phyloP scores from a whole-genome alignment of 1,284 basidiomycete genomes.

The Melanopsichium pennsylvanicum region DNA sequence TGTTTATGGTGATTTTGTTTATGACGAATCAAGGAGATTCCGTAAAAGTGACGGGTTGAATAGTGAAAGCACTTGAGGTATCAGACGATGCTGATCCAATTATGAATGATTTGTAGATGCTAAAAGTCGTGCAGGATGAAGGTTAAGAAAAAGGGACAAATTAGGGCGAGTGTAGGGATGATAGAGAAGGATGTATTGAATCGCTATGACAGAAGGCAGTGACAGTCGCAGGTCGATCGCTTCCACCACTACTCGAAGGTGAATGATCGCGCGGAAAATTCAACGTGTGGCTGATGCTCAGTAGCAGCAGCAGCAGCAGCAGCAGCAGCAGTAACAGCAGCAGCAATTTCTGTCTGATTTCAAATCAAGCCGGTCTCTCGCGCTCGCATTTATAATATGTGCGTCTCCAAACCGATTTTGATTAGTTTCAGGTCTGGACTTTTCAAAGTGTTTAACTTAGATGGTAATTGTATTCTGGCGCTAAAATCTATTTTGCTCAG shows the following conservation, averaged over 20 bases:
- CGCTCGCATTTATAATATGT: not conserved
- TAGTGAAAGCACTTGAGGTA: not conserved
- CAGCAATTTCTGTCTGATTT: conserved; percentile 19
- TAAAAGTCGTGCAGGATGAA: not conserved
- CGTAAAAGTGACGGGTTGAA: not conserved
- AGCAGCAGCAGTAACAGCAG: not conserved
- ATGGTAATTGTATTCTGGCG: not conserved
- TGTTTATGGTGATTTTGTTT: not conserved
- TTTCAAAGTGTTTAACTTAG: not conserved
- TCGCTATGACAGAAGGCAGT: too few species aligned
- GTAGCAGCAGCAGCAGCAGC: conserved; percentile 5
- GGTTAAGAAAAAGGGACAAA: not conserved
- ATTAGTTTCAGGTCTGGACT: too few species aligned
- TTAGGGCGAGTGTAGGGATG: too few species aligned
- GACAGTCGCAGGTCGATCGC: too few species aligned
- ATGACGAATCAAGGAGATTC: not conserved
- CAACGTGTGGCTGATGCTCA: conserved; percentile 23
- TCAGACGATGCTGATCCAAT: not conserved
- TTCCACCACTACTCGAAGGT: not conserved
- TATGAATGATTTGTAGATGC: not conserved
- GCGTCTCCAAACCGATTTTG: conserved; percentile 9
- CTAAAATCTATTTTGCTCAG: too few species aligned
- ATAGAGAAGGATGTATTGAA: conserved; percentile 7
- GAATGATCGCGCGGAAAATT: conserved; percentile 35
- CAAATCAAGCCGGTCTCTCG: conserved; percentile 25